These are phyloP conservation scores for Misopates orontium DNA, from an alignment of 257 asterid species.

Conservation along the genomic window DNA sequence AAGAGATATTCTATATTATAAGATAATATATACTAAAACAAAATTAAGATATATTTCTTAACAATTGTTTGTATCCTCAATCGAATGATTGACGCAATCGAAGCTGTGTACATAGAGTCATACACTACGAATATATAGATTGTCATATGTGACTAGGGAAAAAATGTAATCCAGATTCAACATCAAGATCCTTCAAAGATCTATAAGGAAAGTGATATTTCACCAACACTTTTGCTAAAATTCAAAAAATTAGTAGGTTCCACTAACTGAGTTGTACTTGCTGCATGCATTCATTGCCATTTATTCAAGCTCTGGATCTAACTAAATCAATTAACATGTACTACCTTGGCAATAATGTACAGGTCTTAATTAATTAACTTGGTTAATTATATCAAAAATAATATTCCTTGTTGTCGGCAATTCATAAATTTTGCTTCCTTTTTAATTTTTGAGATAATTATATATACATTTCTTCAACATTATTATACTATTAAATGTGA, in stretches of 20 bases:
- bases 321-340: background rate
- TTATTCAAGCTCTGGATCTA: conserved; percentile 9
- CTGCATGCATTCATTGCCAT: conserved; percentile 19
- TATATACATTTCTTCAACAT: too few relatives aligned
- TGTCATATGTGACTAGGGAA: conserved; percentile 19
- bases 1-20: background rate
- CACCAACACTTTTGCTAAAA: conserved; percentile 28
- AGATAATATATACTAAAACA: too few relatives aligned
- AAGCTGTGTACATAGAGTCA: background rate
- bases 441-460: too few relatives aligned
- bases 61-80: too few relatives aligned
- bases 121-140: conserved; percentile 3
- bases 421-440: too few relatives aligned
- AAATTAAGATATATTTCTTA: too few relatives aligned
- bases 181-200: conserved; percentile 40
- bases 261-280: conserved; percentile 29
- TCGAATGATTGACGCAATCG: conserved; percentile 11
- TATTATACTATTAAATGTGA: too few relatives aligned
- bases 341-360: too few relatives aligned
- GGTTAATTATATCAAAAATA: too few relatives aligned
- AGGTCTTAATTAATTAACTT: too few relatives aligned
- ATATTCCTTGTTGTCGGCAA: too few relatives aligned
- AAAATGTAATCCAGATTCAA: conserved; percentile 20
- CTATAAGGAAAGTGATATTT: conserved; percentile 41
- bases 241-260: conserved; percentile 30